Conservation (phyloP, 345 rosid species). For the Camelina neglecta region DNA sequence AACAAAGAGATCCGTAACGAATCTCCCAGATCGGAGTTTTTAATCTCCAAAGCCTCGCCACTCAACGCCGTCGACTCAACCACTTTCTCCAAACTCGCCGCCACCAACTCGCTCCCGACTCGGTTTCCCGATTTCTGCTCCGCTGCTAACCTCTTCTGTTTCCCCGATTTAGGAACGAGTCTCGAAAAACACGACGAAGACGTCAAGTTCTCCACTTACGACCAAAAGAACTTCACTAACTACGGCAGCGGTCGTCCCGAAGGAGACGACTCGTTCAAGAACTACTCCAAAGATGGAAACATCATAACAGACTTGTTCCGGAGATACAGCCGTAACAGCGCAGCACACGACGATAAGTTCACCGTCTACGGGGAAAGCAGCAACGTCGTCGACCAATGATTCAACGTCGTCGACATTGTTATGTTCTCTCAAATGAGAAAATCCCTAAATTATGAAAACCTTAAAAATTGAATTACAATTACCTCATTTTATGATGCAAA, state of each 20-base stretch:
- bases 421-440: no score
- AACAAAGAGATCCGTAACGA: conserved; percentile 63
- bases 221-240: conserved; percentile 74
- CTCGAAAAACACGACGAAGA: conserved; percentile 54
- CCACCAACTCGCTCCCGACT: conserved; percentile 57
- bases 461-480: no score
- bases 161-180: conserved; percentile 57
- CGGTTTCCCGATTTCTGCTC: conserved; percentile 79
- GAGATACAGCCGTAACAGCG: conserved; percentile 58
- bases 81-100: conserved; percentile 69
- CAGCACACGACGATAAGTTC: conserved; percentile 53
- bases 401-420: no score
- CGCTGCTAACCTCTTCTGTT: conserved; percentile 84
- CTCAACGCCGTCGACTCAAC: conserved; percentile 67
- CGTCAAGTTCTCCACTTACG: conserved; percentile 60
- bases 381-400: conserved; percentile 72
- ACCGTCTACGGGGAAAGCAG: conserved; percentile 47
- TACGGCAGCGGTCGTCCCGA: conserved; percentile 61
- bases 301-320: conserved; percentile 57
- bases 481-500: no score
- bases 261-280: conserved; percentile 61
- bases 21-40: conserved; percentile 55
- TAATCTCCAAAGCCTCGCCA: conserved; percentile 85
- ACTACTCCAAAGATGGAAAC: conserved; percentile 52
- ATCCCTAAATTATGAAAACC: no score